phyloP scores from a whole-genome alignment of 78 protist species.

The Dictyostelium discoideum region DNA sequence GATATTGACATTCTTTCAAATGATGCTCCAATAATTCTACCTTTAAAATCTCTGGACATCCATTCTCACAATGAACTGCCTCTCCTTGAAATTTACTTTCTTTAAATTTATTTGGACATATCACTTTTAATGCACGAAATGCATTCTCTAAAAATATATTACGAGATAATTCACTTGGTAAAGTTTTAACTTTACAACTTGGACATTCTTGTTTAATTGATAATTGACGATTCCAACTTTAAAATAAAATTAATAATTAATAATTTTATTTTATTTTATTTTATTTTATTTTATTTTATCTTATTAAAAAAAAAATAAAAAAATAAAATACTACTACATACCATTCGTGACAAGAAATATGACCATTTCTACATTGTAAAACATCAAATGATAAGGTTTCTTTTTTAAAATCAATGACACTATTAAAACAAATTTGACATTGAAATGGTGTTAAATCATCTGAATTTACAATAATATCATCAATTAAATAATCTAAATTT shows the following conservation, averaged over 20 bases:
- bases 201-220: neutral
- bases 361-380: conserved; percentile 1
- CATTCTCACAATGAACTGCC: neutral
- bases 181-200: neutral
- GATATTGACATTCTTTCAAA: neutral
- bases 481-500: neutral
- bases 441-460: neutral
- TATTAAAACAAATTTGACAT: neutral
- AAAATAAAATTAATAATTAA: neutral
- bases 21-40: neutral
- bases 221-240: conserved; percentile 7
- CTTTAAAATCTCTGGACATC: neutral
- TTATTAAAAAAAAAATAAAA: neutral
- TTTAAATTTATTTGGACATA: neutral
- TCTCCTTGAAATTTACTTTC: neutral
- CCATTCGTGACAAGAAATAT: neutral
- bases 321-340: neutral
- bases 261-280: no score
- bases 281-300: neutral
- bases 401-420: neutral
- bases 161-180: neutral
- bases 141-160: conserved; percentile 14
- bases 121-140: neutral
- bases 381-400: neutral
- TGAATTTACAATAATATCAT: neutral